Evolutionary conservation across 257 asterid genomes (phyloP), one percentile per base, ranked within the genome.

Genomic region (Salvia rosmarinus): DNA sequence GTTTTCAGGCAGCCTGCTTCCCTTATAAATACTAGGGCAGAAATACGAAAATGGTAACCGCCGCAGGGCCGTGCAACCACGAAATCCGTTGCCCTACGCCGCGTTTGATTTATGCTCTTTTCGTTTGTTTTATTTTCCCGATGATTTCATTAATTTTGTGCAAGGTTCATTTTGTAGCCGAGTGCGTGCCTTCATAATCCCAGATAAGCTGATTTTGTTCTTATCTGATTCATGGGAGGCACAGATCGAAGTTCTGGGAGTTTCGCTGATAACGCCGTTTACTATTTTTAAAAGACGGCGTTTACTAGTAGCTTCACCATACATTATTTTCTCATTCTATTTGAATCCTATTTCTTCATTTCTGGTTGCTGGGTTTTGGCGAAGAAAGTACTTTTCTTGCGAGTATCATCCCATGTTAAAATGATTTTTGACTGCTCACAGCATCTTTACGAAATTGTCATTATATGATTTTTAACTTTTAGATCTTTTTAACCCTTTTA

Each of bases 181-280:
- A 34, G 13, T 21, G 13, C 0, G 71, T 46, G 96, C 91, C 91
- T 89, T 81, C 94, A 85, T 87, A 87, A 89, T 89, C 96, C 96
- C 96, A 82, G 90, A 68, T 87, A 76, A 85, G 89, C 90, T 17
- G 16, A 44, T 46, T 16, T 30, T 75, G 89, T 85, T 83, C 86
- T 89, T 82, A 82, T 84, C 85, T 89, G 96, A 89, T 89, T 89
- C 96, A 87, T 89, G 85, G 96, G 91, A 89, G 90, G 94, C 96
- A 80, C n/a, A 89, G 49, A 89, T 4, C 67, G 40, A 63, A 85
- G 3, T 2, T n/a, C 37, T 87, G 94, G 91, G 52, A 83, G 94
- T 88, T 89, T 87, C 96, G 96, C 91, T 89, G 96, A 89, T 89
- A 77, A 77, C 82, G 88, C 91, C 89, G 78, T 72, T 55, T 81